Percentiles rank a stretch among this genome's conserved stretches.
phyloP scores from a whole-genome alignment of 371 early-diverging fungal species.

The Actinomucor elegans region DNA sequence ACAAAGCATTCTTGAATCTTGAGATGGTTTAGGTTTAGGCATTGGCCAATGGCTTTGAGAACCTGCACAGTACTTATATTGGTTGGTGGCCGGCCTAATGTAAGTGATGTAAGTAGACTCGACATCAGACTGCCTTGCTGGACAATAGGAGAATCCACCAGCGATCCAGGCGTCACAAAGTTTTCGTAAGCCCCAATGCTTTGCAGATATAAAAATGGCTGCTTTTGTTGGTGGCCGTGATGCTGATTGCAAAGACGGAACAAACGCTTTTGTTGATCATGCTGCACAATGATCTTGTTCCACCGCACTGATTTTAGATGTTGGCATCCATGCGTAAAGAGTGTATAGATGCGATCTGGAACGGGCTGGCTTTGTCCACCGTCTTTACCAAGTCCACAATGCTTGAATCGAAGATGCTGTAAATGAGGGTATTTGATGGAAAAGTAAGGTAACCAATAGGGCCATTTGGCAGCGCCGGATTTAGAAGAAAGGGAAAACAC shows the following conservation, averaged over 20 bases:
- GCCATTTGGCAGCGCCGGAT: constrained; percentile 19
- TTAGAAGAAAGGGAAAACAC: constrained; percentile 14
- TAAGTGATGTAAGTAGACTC: constrained; percentile 10
- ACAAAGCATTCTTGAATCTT: constrained; percentile 14
- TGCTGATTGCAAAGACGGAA: neutral
- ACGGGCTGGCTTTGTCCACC: neutral
- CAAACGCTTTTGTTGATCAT: constrained; percentile 8
- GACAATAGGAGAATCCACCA: neutral
- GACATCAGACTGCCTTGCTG: constrained; percentile 2
- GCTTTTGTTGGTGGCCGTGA: neutral
- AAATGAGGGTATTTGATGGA: constrained; percentile 21
- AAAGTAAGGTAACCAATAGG: constrained; percentile 18
- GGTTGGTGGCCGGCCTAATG: constrained; percentile 15
- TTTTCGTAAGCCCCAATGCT: constrained; percentile 14
- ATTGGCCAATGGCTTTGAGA: constrained; percentile 11
- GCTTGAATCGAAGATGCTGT: constrained; percentile 13
- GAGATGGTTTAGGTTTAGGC: constrained; percentile 1
- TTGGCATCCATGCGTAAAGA: constrained; percentile 4
- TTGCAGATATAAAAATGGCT: neutral
- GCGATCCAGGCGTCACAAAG: constrained; percentile 4
- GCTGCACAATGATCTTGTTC: constrained; percentile 11
- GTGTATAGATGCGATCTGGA: neutral
- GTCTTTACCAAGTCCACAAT: constrained; percentile 16
- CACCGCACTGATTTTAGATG: constrained; percentile 10
- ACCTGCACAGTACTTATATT: constrained; percentile 1